phyloP scores from a whole-genome alignment of 306 rosid genomes.

The Malus sieversii region DNA sequence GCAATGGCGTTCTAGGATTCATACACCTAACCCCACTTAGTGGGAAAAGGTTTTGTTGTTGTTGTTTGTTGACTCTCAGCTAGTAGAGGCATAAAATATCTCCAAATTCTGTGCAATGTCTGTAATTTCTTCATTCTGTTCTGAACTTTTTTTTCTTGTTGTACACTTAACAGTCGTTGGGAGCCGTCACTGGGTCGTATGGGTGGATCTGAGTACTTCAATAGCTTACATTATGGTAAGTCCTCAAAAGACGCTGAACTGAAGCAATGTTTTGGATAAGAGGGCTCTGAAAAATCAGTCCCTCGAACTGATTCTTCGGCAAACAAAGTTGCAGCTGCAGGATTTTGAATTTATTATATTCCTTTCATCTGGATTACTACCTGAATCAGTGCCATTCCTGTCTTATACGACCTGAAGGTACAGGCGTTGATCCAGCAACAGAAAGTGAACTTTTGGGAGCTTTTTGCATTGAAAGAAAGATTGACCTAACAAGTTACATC shows the following conservation, averaged over 20 bases:
- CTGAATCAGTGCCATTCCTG: constrained; percentile 8
- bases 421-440: constrained; percentile 77
- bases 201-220: constrained; percentile 81
- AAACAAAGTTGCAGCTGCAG: neutral
- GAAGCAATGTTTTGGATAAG: constrained; percentile 12
- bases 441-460: constrained; percentile 53
- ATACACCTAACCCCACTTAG: no score
- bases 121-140: constrained; percentile 7
- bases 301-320: neutral
- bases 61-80: neutral
- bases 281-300: neutral
- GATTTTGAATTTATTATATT: neutral
- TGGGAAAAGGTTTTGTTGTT: no score
- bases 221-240: constrained; percentile 69
- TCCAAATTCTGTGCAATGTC: neutral
- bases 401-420: constrained; percentile 26
- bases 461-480: constrained; percentile 71
- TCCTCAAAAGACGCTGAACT: constrained; percentile 12
- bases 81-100: constrained; percentile 8
- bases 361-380: constrained; percentile 4
- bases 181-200: constrained; percentile 75
- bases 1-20: no score
- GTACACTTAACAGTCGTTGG: constrained; percentile 62
- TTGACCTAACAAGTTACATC: constrained; percentile 76
- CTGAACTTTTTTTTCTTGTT: constrained; percentile 19